phyloP scores from a whole-genome alignment of 2,329 filamentous ascomycete genomes.

The Neocucurbitaria cava region DNA sequence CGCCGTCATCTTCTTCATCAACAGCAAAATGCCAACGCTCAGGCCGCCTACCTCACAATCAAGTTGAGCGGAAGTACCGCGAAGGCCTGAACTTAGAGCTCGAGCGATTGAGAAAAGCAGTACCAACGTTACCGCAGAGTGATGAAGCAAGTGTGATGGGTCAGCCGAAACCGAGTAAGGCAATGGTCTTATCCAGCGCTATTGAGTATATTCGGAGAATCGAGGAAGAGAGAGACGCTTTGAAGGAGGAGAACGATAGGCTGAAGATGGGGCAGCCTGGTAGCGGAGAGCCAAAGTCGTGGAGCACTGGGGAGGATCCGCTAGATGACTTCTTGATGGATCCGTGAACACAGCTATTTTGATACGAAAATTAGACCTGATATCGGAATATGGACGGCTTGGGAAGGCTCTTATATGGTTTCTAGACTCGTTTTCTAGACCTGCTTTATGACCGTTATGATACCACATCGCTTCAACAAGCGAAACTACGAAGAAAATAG shows the following conservation, averaged over 20 bases:
- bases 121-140: conserved; percentile 40
- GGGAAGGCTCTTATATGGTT: not conserved
- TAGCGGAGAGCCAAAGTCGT: not conserved
- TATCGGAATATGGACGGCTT: not conserved
- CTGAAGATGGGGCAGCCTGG: conserved; percentile 19
- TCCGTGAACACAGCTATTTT: not conserved
- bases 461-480: not conserved
- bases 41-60: conserved; percentile 44
- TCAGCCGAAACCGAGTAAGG: conserved; percentile 43
- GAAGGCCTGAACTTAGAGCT: conserved; percentile 41
- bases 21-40: conserved; percentile 24
- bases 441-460: not conserved
- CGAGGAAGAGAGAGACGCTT: conserved; percentile 37
- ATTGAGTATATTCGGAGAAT: conserved; percentile 43
- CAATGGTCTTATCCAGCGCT: conserved; percentile 39
- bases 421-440: not conserved
- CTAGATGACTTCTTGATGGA: not conserved
- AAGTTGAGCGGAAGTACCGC: conserved; percentile 40
- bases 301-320: not conserved
- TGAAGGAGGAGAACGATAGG: conserved; percentile 35
- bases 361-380: not conserved
- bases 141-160: conserved; percentile 33
- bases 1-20: conserved; percentile 19
- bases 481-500: not conserved
- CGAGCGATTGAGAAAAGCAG: conserved; percentile 35